These are phyloP conservation scores for Rubia yunnanensis DNA, from an alignment of 257 asterid genomes.

Conservation along the genomic window DNA sequence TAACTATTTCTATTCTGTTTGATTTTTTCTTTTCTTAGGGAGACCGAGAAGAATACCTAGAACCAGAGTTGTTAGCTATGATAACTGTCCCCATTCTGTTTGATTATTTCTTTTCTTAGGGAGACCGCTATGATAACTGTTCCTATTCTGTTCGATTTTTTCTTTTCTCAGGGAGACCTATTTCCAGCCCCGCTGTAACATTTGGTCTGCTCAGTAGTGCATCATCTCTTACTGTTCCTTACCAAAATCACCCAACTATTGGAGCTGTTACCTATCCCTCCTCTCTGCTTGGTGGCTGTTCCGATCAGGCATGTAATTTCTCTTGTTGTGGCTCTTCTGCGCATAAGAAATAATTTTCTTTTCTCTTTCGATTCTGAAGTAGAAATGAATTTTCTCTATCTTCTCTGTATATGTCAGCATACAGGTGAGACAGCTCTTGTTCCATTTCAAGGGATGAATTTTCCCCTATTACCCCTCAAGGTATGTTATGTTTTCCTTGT, in stretches of 20 bases:
- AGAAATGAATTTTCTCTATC: not conserved
- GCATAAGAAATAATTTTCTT: not conserved
- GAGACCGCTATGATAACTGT: not conserved
- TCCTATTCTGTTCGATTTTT: not conserved
- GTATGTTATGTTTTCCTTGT: constrained; percentile 23
- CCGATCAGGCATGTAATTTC: constrained; percentile 42
- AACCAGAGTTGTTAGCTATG: too few species aligned
- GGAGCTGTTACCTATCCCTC: constrained; percentile 66
- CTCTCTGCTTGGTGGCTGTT: constrained; percentile 58
- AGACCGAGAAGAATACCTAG: too few species aligned
- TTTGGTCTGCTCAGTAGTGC: constrained; percentile 45
- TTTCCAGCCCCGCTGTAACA: constrained; percentile 27
- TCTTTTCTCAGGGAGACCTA: constrained; percentile 38
- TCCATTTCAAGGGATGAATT: constrained; percentile 61
- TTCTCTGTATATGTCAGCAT: constrained; percentile 30
- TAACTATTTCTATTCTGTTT: too few species aligned
- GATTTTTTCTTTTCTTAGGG: too few species aligned
- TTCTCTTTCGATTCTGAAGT: not conserved
- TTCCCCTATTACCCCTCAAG: constrained; percentile 62
- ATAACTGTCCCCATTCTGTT: too few species aligned
- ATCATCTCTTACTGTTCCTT: constrained; percentile 68
- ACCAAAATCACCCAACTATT: constrained; percentile 43
- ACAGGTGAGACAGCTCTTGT: constrained; percentile 53
- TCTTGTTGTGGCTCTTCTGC: not conserved
- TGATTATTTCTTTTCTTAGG: too few species aligned